A percentile compares a stretch with the other conserved stretches of the same genome.
phyloP scores from a whole-genome alignment of 164 flowering plant species.

The Magnolia kwangsiensis region DNA sequence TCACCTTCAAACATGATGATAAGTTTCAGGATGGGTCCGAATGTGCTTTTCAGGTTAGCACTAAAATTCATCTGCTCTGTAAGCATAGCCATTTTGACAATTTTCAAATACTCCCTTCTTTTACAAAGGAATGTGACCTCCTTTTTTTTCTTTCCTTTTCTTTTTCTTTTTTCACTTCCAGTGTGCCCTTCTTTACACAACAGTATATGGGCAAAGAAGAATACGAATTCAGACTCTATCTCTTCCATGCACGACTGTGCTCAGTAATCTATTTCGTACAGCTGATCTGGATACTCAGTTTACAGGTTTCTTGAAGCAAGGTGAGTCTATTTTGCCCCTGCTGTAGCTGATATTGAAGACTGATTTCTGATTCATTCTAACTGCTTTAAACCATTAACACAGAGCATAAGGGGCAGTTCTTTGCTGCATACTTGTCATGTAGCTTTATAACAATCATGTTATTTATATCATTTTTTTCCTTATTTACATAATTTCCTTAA shows the following conservation, averaged over 20 bases:
- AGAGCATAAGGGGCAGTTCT: too few species aligned
- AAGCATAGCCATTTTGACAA: too few species aligned
- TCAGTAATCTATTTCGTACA: slow-evolving; percentile 81
- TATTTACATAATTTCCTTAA: too few species aligned
- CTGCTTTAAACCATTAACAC: too few species aligned
- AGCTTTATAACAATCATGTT: background rate
- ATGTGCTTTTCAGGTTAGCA: slow-evolving; percentile 75
- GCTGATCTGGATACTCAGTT: slow-evolving; percentile 98
- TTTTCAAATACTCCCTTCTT: too few species aligned
- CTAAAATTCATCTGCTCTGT: background rate
- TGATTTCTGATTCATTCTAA: too few species aligned
- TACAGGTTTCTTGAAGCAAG: slow-evolving; percentile 82
- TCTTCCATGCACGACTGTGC: slow-evolving; percentile 74
- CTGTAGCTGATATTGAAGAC: too few species aligned
- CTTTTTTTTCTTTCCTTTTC: background rate
- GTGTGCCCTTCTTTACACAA: slow-evolving; percentile 99
- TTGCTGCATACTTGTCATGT: too few species aligned
- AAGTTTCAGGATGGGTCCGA: slow-evolving; percentile 84
- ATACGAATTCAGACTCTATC: slow-evolving; percentile 88
- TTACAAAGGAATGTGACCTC: too few species aligned
- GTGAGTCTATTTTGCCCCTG: slow-evolving; percentile 26
- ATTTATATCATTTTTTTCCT: background rate
- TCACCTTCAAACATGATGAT: slow-evolving; percentile 81
- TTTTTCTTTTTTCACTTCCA: slow-evolving; percentile 14
- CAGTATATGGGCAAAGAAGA: slow-evolving; percentile 93